Conservation (phyloP, 2,329 filamentous ascomycete species). For the Exophiala sideris region DNA sequence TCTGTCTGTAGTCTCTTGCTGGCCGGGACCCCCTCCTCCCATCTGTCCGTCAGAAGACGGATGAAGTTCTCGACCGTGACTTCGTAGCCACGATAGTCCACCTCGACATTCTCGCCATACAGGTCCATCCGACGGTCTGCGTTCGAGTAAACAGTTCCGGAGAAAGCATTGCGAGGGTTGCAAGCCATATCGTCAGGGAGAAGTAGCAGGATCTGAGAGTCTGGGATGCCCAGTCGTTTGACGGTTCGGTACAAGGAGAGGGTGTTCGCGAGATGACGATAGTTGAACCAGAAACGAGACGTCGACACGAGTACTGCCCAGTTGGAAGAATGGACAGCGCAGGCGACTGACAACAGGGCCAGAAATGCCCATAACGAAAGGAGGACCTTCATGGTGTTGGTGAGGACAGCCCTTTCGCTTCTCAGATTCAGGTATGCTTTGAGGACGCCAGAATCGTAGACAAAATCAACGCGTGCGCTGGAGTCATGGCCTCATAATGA, state of each 20-base stretch:
- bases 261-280: conserved; percentile 95
- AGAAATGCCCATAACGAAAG: conserved; percentile 13
- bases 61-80: conserved; percentile 99
- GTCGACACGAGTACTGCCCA: conserved; percentile 99
- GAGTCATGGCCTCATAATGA: background rate
- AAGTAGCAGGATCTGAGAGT: conserved; percentile 99
- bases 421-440: background rate
- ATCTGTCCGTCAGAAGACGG: conserved; percentile 85
- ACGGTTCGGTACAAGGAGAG: conserved; percentile 96
- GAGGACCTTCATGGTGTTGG: conserved; percentile 9
- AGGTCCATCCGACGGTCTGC: conserved; percentile 92
- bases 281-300: conserved; percentile 99
- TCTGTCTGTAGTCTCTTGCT: conserved; percentile 93
- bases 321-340: conserved; percentile 76
- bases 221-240: conserved; percentile 93
- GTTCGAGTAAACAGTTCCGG: conserved; percentile 97
- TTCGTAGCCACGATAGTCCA: conserved; percentile 96
- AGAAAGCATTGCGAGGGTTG: conserved; percentile 97
- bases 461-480: background rate
- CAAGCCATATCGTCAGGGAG: conserved; percentile 99
- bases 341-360: conserved; percentile 10
- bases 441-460: too few relatives aligned
- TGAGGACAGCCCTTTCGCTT: background rate
- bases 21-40: conserved; percentile 89
- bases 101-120: conserved; percentile 98